Base-by-base conservation (phyloP, 768 basidiomycete species). In the Ramaria sp. region DNA sequence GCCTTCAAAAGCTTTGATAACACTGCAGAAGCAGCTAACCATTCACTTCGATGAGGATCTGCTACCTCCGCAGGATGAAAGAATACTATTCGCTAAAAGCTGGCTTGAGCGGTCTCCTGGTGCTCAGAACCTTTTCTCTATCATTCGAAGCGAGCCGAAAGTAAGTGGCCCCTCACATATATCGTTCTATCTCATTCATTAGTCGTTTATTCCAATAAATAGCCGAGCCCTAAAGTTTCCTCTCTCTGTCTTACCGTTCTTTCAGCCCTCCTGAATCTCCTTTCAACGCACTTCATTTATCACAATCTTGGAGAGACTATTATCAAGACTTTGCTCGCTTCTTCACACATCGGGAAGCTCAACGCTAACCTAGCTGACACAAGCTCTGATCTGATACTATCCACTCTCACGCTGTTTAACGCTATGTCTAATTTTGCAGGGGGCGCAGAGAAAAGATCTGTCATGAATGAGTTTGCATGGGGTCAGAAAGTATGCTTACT, bases 391-490 rank as follows among this genome's bases (percentile, higher is more conserved):
- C 71, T 85, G 10, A 78, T 84, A 24, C 72, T 91, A 7, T 76
- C 78, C 0, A 78, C 84, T 0, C 68, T 92, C 57, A 85, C 82
- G 61, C 65, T 90, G 17, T 82, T 81, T 64, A 75, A 80, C 59
- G 68, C 71, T 0, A 74, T 90, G 62, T 82, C 84, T 1, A 65
- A 67, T 0, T 90, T 85, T 64, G 83, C 76, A 1, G 77, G 84
- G 22, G 86, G 87, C 17, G 69, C 75, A 22, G 86, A 90, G 60
- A 75, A 78, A 51, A 84, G 79, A 60, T 63, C 72, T 0, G 73
- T 88, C 1, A 67, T 84, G 27, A 88, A 90, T 54, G 73, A 73
- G 0, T 88, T 91, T 68, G 78, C 80, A 6, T 91, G 89, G 89
- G 87, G 88, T 57, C 74, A 77, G 31, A 91, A 89, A 75, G 89